These are phyloP conservation scores for Globisporangium solare DNA, from an alignment of 352 stramenopile genomes.

Conservation along the genomic window DNA sequence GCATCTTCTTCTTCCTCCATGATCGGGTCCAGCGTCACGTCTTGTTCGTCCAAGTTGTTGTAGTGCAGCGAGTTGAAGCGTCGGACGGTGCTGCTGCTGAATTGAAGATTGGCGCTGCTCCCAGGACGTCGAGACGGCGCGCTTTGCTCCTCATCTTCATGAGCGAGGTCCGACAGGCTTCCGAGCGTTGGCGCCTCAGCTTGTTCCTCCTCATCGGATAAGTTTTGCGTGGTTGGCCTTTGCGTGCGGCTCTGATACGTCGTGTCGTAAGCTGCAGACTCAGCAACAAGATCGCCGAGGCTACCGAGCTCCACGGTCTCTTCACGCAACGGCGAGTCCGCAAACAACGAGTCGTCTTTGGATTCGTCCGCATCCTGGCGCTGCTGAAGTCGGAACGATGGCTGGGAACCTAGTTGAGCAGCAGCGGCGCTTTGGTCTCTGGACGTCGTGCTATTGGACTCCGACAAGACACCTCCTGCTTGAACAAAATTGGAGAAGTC, in stretches of 20 bases:
- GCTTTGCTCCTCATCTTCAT: conserved; percentile 20
- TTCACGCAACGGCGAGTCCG: conserved; percentile 25
- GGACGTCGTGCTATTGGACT: conserved; percentile 9
- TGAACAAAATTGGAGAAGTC: conserved; percentile 54
- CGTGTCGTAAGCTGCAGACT: conserved; percentile 44
- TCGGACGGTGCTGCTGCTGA: conserved; percentile 7
- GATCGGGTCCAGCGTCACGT: conserved; percentile 55
- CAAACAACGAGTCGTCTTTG: conserved; percentile 19
- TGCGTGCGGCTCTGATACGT: conserved; percentile 19
- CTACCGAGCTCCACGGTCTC: conserved; percentile 59
- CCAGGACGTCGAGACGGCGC: conserved; percentile 1
- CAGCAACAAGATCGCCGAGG: conserved; percentile 50
- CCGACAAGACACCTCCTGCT: conserved; percentile 11
- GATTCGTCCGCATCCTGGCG: conserved; percentile 7
- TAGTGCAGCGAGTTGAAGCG: conserved; percentile 15
- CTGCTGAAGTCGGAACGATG: conserved; percentile 11
- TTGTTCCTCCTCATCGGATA: conserved; percentile 18
- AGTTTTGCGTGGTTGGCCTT: conserved; percentile 9
- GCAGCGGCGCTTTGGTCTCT: background rate
- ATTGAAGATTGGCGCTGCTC: background rate
- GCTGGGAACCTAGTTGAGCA: background rate
- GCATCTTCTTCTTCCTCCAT: conserved; percentile 58
- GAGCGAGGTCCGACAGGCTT: conserved; percentile 19
- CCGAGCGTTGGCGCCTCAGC: conserved; percentile 13
- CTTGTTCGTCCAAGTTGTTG: conserved; percentile 28